Evolutionary conservation across 495 filamentous ascomycete genomes (phyloP).

Genomic region (Aspergillus sclerotioniger): DNA sequence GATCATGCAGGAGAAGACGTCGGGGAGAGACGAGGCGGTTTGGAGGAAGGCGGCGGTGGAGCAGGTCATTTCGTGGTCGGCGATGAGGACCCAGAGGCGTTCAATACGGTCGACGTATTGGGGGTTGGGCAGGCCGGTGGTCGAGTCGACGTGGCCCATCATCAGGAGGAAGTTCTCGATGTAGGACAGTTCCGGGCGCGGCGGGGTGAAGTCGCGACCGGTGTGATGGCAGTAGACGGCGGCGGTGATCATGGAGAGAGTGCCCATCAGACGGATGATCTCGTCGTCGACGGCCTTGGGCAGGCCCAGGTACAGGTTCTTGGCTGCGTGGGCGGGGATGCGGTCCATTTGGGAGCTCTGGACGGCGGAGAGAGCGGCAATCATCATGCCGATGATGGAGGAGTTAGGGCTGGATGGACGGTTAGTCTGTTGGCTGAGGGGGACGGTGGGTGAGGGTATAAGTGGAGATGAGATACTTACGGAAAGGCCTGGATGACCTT

Average conservation of each 20-base stretch:
- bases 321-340: not conserved
- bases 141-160: conserved; percentile 38
- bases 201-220: conserved; percentile 29
- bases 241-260: not conserved
- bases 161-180: conserved; percentile 44
- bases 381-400: not conserved
- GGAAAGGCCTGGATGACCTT: not conserved
- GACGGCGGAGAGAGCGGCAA: not conserved
- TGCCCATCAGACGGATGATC: not conserved
- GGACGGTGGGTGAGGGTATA: too few relatives aligned
- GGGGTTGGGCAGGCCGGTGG: conserved; percentile 18
- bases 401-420: not conserved
- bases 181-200: conserved; percentile 35
- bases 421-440: too few relatives aligned
- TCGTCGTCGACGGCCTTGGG: not conserved
- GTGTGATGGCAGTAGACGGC: not conserved
- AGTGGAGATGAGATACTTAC: too few relatives aligned
- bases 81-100: conserved; percentile 32
- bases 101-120: not conserved
- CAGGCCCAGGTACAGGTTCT: not conserved
- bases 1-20: conserved; percentile 42
- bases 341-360: not conserved
- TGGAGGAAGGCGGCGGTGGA: conserved; percentile 54
- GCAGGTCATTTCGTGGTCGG: conserved; percentile 54
- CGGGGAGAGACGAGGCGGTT: conserved; percentile 46